Base-by-base conservation (phyloP, 345 rosid species). In the Salix caprea region DNA sequence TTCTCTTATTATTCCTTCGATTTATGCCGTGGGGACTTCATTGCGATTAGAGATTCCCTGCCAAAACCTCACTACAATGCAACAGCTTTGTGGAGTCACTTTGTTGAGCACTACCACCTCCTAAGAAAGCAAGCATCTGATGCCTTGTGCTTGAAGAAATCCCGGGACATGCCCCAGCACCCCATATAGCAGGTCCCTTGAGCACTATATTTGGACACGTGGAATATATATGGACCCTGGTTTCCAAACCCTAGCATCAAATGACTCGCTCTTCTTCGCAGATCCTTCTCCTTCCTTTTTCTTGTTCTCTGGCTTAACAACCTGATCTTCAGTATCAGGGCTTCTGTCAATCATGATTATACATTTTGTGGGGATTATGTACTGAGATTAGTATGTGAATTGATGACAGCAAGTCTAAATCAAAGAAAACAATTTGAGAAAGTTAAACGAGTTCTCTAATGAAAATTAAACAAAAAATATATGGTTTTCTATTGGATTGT, bases 11-110 rank as follows among this genome's bases (percentile, higher is more conserved):
- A 6, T 46, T n/a, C 50, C 44, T 24, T 23, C 23, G 44, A 67
- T 32, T 52, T 11, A 40, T 50, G 44, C 70, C 21, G n/a, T 32
- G 61, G 9, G 10, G 60, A 13, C 50, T 3, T 18, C 71, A 4
- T 52, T n/a, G 52, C 26, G 65, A 75, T 75, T 23, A 34, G 72
- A 67, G 77, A 75, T 65, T 48, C 77, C 24, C 50, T 37, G 65
- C 42, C 71, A 65, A 58, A n/a, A n/a, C 62, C 28, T 56, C 28
- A 32, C 30, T 16, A 60, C 52, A 75, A 36, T 67, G 64, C 65
- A 36, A 15, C 65, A 23, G 2, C 34, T 67, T 67, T 65, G 46
- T 14, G 50, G 64, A 30, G 32, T 65, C 71, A 14, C 61, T 74
- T 74, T 75, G 71, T 66, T 68, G 44, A 42, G 1, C 65, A 2